Conservation (phyloP, 805 yeast genomes). For the Naumovozyma baii region DNA sequence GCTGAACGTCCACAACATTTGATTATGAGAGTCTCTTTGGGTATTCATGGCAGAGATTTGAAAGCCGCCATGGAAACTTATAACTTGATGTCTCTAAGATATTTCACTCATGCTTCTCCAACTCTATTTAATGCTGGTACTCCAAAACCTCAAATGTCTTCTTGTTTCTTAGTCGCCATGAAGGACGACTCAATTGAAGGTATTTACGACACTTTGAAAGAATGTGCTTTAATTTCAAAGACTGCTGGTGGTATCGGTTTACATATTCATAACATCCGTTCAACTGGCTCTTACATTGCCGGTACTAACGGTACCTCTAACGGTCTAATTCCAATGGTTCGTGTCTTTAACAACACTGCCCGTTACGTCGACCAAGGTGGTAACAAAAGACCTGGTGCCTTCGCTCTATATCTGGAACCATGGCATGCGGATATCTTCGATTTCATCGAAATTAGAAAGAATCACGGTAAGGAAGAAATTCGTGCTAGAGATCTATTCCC, state of each 20-base stretch:
- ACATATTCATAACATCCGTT: conserved; percentile 78
- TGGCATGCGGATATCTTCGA: conserved; percentile 94
- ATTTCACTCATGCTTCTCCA: conserved; percentile 91
- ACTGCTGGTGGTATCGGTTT: conserved; percentile 95
- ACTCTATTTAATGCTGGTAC: conserved; percentile 92
- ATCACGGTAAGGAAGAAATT: conserved; percentile 89
- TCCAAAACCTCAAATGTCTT: conserved; percentile 73
- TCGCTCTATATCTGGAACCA: conserved; percentile 88
- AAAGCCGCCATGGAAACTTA: conserved; percentile 70
- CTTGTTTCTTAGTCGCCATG: conserved; percentile 87
- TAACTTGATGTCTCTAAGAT: conserved; percentile 74
- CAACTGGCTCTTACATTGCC: conserved; percentile 78
- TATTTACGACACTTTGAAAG: conserved; percentile 79
- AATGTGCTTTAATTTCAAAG: conserved; percentile 83
- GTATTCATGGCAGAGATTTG: conserved; percentile 69
- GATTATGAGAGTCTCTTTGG: conserved; percentile 84
- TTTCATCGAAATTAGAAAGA: conserved; percentile 76
- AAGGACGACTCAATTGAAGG: conserved; percentile 94
- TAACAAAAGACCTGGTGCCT: conserved; percentile 95
- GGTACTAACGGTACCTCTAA: conserved; percentile 89
- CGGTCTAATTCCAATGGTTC: conserved; percentile 91
- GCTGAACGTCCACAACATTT: conserved; percentile 89
- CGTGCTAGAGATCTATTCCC: conserved; percentile 89
- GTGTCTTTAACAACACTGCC: conserved; percentile 92
- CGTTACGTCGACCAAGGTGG: conserved; percentile 98